Conservation (phyloP, 163 green algal species). For the Scenedesmus sp. region DNA sequence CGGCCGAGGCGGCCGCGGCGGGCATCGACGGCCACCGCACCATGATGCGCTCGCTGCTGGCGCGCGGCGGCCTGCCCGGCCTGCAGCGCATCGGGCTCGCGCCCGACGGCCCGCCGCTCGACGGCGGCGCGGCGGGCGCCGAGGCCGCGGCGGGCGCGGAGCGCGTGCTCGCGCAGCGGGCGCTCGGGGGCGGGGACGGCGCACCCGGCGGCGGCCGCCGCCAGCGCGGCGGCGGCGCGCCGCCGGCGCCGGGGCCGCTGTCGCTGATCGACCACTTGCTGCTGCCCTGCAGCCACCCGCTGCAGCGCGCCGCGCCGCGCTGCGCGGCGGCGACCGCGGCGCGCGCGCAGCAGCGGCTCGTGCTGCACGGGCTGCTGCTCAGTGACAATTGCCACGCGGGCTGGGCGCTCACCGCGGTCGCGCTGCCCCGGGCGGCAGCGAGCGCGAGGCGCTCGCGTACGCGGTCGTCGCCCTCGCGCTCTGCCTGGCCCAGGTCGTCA, state of each 20-base stretch:
- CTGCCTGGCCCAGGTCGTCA: slow-evolving; percentile 26
- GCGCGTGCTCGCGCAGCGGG: too few relatives aligned
- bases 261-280: slow-evolving; percentile 12
- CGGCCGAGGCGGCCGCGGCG: too few relatives aligned
- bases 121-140: too few relatives aligned
- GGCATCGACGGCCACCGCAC: too few relatives aligned
- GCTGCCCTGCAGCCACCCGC: slow-evolving; percentile 29
- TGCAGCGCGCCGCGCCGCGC: background rate
- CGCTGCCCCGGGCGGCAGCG: background rate
- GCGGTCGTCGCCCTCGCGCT: slow-evolving; percentile 10
- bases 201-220: background rate
- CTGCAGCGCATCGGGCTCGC: too few relatives aligned
- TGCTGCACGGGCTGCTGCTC: slow-evolving; percentile 23
- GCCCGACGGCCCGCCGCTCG: too few relatives aligned
- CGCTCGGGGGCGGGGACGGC: too few relatives aligned
- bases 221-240: background rate
- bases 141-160: too few relatives aligned
- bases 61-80: too few relatives aligned
- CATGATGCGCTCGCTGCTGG: too few relatives aligned
- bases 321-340: too few relatives aligned
- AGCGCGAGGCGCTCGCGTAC: slow-evolving; percentile 11
- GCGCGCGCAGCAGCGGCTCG: slow-evolving; percentile 17
- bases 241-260: background rate
- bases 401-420: slow-evolving; percentile 9
- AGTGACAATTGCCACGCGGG: slow-evolving; percentile 35